Percentiles rank a stretch among this genome's conserved stretches.
Evolutionary conservation across 2,329 filamentous ascomycete genomes (phyloP).

Genomic region (Fusarium miscanthi): DNA sequence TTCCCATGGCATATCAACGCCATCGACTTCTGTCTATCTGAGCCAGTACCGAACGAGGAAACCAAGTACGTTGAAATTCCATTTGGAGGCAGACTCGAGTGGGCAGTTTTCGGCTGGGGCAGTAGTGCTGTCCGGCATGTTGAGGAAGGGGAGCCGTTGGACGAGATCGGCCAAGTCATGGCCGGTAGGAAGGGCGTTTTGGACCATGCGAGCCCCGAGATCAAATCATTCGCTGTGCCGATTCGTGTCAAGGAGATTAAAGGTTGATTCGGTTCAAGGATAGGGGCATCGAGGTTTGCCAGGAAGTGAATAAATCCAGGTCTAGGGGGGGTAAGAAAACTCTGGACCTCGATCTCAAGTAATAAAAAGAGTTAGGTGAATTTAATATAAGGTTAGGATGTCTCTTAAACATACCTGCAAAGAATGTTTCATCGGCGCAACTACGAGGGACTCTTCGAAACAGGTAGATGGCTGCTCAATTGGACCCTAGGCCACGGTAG

Average conservation of each 20-base stretch:
- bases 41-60: rapidly evolving
- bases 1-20: rapidly evolving
- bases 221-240: not conserved
- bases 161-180: not conserved
- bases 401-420: too few species aligned
- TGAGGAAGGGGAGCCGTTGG: not conserved
- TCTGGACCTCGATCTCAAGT: too few species aligned
- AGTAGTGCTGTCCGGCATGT: not conserved
- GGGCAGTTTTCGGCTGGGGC: not conserved
- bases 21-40: rapidly evolving
- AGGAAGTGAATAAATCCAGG: not conserved
- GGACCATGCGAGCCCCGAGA: not conserved
- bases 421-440: too few species aligned
- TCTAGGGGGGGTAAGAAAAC: too few species aligned
- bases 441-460: too few species aligned
- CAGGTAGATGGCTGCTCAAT: too few species aligned
- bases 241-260: not conserved
- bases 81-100: not conserved
- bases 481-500: too few species aligned
- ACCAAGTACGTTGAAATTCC: not conserved
- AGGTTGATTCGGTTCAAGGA: not conserved
- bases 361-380: too few species aligned
- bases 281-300: not conserved
- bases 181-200: rapidly evolving
- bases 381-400: too few species aligned